A percentile compares a stretch with the other conserved stretches of the same genome.
Conservation (phyloP, 805 yeast genomes). For the Barnettozyma siamensis region DNA sequence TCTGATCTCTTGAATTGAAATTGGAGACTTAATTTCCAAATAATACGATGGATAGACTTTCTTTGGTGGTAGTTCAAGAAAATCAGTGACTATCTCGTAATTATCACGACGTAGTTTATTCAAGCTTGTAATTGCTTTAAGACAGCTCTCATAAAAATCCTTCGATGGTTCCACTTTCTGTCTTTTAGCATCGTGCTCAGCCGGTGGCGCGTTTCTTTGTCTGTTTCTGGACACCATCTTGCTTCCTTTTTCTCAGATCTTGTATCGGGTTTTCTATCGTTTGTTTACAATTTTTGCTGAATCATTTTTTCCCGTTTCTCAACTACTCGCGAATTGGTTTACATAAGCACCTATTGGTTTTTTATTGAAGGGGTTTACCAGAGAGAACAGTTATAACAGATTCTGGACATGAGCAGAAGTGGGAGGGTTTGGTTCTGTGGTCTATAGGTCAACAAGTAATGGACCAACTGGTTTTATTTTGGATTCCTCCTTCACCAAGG, state of each 20-base stretch:
- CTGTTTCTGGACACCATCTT: slow-evolving; percentile 16
- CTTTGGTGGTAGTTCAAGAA: slow-evolving; percentile 67
- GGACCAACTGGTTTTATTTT: slow-evolving; percentile 17
- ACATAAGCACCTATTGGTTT: no score
- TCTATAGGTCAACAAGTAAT: slow-evolving; percentile 14
- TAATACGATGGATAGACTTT: slow-evolving; percentile 79
- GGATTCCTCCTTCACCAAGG: slow-evolving; percentile 11
- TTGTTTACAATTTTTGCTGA: not conserved
- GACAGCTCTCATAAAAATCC: slow-evolving; percentile 27
- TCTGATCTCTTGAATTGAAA: slow-evolving; percentile 63
- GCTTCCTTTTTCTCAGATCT: slow-evolving; percentile 4
- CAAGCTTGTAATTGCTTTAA: slow-evolving; percentile 29
- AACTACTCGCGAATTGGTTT: not conserved
- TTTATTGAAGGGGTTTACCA: no score
- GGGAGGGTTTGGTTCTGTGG: not conserved
- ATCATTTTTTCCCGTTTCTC: not conserved
- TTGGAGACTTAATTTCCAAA: slow-evolving; percentile 60
- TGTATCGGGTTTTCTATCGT: not conserved
- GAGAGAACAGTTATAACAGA: no score
- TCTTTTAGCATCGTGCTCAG: slow-evolving; percentile 10
- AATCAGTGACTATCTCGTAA: slow-evolving; percentile 36
- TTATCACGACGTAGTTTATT: slow-evolving; percentile 29
- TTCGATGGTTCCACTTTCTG: slow-evolving; percentile 12
- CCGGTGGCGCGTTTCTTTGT: slow-evolving; percentile 8
- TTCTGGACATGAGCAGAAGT: no score